phyloP scores from a whole-genome alignment of 1,284 basidiomycete species.

The Meira miltonrushii region DNA sequence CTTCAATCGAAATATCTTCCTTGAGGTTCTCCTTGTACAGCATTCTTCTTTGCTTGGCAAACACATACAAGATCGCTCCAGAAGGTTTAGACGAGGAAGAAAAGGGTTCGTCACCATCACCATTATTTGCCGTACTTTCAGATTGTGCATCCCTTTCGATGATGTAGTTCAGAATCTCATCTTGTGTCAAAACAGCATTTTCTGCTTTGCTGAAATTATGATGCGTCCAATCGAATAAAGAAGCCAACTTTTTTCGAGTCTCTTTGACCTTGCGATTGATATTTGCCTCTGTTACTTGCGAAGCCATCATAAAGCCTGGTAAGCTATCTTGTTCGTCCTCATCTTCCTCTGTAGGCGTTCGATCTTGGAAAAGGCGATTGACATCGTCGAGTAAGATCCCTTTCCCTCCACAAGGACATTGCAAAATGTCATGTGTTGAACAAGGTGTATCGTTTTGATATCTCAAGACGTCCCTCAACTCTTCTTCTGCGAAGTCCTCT shows the following conservation, averaged over 20 bases:
- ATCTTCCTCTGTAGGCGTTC: slow-evolving; percentile 5
- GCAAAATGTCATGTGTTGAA: slow-evolving; percentile 71
- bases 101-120: no score
- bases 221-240: slow-evolving; percentile 82
- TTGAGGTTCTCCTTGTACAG: no score
- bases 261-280: slow-evolving; percentile 49
- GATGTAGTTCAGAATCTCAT: background rate
- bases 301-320: slow-evolving; percentile 27
- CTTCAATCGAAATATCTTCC: no score
- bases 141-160: background rate
- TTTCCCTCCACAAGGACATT: slow-evolving; percentile 44
- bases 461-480: slow-evolving; percentile 73
- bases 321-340: slow-evolving; percentile 19
- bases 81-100: no score
- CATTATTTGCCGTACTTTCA: no score
- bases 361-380: background rate
- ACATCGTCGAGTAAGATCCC: slow-evolving; percentile 16
- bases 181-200: background rate
- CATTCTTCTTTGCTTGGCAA: no score
- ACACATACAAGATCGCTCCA: no score
- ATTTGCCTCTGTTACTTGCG: slow-evolving; percentile 20
- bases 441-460: slow-evolving; percentile 74
- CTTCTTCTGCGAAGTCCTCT: slow-evolving; percentile 39
- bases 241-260: slow-evolving; percentile 71
- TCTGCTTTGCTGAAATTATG: slow-evolving; percentile 56